A percentile compares a stretch with the other conserved stretches of the same genome.
phyloP scores from a whole-genome alignment of 441 rosid genomes.

The Cnidoscolus chayamansa region DNA sequence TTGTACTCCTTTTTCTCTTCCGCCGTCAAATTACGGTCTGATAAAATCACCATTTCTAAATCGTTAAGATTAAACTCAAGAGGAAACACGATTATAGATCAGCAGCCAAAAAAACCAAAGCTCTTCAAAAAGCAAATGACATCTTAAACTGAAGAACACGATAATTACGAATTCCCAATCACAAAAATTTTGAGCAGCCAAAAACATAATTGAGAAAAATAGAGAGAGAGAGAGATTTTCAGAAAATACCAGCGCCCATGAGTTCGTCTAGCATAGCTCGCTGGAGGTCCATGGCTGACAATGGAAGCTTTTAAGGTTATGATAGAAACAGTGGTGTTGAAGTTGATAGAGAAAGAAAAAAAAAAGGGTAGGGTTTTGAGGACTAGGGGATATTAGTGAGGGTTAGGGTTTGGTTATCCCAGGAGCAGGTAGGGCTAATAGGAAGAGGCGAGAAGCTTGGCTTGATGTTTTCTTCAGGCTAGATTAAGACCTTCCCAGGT shows the following conservation, averaged over 20 bases:
- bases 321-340: background rate
- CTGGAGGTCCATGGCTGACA: conserved; percentile 74
- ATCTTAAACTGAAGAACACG: background rate
- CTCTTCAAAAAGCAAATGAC: background rate
- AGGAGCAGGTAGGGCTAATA: too few relatives aligned
- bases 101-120: background rate
- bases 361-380: background rate
- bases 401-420: conserved; percentile 5
- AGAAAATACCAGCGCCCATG: conserved; percentile 80
- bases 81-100: background rate
- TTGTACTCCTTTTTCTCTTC: conserved; percentile 77
- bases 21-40: conserved; percentile 89
- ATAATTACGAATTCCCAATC: background rate
- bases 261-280: conserved; percentile 96
- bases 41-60: conserved; percentile 7
- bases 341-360: too few relatives aligned
- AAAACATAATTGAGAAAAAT: background rate
- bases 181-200: background rate
- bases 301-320: background rate
- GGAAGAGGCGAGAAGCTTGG: too few relatives aligned
- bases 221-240: background rate
- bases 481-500: too few relatives aligned
- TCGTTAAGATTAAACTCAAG: background rate
- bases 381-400: background rate
- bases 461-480: too few relatives aligned